Evolutionary conservation across 495 filamentous ascomycete genomes (phyloP).

Genomic region (Cladorrhinum samala): DNA sequence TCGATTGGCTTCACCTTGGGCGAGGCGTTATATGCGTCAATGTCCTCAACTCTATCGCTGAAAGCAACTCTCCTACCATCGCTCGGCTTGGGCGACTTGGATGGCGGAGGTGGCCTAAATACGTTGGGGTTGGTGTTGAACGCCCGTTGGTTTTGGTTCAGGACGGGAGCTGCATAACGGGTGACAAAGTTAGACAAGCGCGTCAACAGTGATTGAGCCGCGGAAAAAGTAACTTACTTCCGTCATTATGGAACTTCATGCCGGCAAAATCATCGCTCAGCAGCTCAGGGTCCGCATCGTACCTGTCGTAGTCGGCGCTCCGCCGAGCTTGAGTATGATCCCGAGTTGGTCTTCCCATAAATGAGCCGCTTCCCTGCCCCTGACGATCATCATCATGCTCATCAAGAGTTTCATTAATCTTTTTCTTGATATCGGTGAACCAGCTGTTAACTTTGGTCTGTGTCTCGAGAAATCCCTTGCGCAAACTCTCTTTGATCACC

Average conservation of each 20-base stretch:
- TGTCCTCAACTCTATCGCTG: conserved; percentile 68
- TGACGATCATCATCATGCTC: conserved; percentile 45
- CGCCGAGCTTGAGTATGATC: conserved; percentile 50
- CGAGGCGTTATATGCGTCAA: conserved; percentile 62
- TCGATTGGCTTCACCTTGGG: conserved; percentile 40
- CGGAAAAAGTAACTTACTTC: conserved; percentile 53
- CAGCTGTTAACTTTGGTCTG: conserved; percentile 89
- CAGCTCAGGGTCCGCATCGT: conserved; percentile 92
- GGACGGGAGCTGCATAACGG: conserved; percentile 19
- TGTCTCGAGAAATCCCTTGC: conserved; percentile 91
- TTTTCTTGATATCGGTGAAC: conserved; percentile 86
- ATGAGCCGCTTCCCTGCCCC: conserved; percentile 23
- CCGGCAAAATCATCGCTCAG: conserved; percentile 86
- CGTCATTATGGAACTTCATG: conserved; percentile 72
- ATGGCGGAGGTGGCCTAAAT: conserved; percentile 65
- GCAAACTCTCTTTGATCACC: conserved; percentile 85
- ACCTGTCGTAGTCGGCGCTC: conserved; percentile 79
- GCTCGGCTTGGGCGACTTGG: conserved; percentile 50
- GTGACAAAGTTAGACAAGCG: no score
- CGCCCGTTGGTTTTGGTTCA: conserved; percentile 46
- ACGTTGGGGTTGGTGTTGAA: conserved; percentile 66
- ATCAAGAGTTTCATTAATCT: conserved; percentile 76
- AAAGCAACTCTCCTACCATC: conserved; percentile 73
- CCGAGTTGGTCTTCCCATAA: conserved; percentile 31
- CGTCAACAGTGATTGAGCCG: no score